Evolutionary conservation across 2,329 filamentous ascomycete species (phyloP).

Genomic region (Graphiopsis chlorocephala): DNA sequence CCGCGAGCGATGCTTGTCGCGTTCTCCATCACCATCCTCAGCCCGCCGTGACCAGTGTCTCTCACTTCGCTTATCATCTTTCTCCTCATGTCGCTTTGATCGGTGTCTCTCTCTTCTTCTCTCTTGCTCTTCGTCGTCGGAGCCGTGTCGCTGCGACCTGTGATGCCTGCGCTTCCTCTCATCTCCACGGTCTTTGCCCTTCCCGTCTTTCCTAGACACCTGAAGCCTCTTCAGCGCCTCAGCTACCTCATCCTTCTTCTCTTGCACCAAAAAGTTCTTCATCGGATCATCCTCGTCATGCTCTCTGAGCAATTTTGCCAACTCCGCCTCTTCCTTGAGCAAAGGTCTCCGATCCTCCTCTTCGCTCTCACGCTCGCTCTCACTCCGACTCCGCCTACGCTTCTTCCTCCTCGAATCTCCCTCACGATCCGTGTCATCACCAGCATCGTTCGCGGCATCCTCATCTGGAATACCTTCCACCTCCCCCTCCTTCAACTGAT

Average conservation of each 20-base stretch:
- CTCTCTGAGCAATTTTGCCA: conserved; percentile 70
- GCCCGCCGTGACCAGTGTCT: not conserved
- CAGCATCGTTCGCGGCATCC: conserved; percentile 54
- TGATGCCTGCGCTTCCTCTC: conserved; percentile 44
- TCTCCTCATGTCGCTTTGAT: conserved; percentile 17
- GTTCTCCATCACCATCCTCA: not conserved
- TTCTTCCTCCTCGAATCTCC: conserved; percentile 45
- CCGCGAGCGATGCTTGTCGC: conserved; percentile 6
- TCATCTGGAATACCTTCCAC: conserved; percentile 39
- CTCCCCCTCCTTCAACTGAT: conserved; percentile 78
- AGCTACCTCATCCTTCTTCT: conserved; percentile 86
- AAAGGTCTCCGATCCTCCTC: conserved; percentile 55
- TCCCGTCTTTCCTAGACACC: conserved; percentile 49
- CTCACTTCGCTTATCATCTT: conserved; percentile 6
- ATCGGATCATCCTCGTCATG: conserved; percentile 92
- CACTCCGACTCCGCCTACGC: conserved; percentile 42
- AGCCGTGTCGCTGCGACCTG: conserved; percentile 22
- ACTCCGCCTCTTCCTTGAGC: conserved; percentile 77
- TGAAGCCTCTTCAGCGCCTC: conserved; percentile 61
- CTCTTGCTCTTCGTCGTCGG: conserved; percentile 20
- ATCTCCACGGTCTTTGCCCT: conserved; percentile 38
- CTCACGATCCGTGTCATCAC: conserved; percentile 40
- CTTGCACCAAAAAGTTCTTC: conserved; percentile 84
- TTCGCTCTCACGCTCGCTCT: conserved; percentile 33
- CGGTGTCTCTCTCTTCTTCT: conserved; percentile 18